Evolutionary conservation across 352 stramenopile genomes (phyloP), one percentile per base, ranked within the genome.

Genomic region (Phytophthora ramorum): DNA sequence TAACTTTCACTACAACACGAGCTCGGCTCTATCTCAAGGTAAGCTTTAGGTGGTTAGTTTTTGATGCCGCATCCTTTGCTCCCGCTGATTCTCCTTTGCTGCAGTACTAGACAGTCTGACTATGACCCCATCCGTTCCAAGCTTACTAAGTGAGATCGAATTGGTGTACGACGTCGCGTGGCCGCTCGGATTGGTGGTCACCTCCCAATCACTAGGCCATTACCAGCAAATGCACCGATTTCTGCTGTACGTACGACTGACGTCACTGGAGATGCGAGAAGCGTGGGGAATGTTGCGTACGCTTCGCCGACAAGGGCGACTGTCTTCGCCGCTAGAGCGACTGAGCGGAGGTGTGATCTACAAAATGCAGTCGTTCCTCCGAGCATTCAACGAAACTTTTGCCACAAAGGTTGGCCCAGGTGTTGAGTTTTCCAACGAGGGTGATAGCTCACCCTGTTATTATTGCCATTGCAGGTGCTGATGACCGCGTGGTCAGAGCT

Each of bases 341-440:
- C 46, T 64, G 16, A 78, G 69, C 41, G 60, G 60, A 20, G 52
- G 69, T 22, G 58, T 78, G 14, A 49, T 87, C 9, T 77, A 77
- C 63, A 75, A 71, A 58, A 86, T 75, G 46, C 76, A 87, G 52
- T 26, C 58, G 19, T 59, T 84, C 8, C 60, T 87, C 1, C 37
- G 53, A 48, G 78, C 73, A 32, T 84, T 86, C 46, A 85, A 81
- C 40, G 78, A 82, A 53, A 67, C 69, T 24, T 86, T 89, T 56
- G 64, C 65, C 16, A 76, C 71, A 13, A 75, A 76, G 61, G 78
- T 87, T 61, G 9, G 55, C 44, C 16, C 0, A 12, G 12, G 16
- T 6, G 14, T 30, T 45, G 35, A 41, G 22, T 8, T 47, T 46
- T 59, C 10, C 7, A 19, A 20, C 45, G 7, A 41, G 28, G 5